A percentile compares a stretch with the other conserved stretches of the same genome.
phyloP scores from a whole-genome alignment of 805 yeast genomes.

The Teunomyces aglyptinius region DNA sequence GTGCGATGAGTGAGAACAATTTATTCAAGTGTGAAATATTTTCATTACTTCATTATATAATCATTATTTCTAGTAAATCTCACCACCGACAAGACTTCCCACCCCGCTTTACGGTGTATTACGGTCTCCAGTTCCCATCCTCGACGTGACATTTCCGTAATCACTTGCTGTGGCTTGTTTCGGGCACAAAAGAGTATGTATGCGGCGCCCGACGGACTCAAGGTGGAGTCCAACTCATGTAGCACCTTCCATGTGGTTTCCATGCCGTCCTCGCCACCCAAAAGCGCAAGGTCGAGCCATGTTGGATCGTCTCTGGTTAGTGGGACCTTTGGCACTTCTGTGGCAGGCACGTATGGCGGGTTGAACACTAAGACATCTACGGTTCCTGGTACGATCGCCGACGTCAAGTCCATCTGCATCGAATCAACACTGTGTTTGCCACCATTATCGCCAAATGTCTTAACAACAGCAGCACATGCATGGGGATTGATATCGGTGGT shows the following conservation, averaged over 20 bases:
- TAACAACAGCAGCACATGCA: conserved; percentile 53
- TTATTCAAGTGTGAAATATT: background rate
- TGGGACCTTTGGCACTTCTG: conserved; percentile 64
- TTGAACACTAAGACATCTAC: conserved; percentile 83
- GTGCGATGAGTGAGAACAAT: background rate
- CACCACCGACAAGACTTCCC: conserved; percentile 87
- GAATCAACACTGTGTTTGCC: conserved; percentile 18
- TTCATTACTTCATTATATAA: background rate
- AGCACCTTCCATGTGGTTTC: conserved; percentile 69
- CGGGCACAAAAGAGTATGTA: conserved; percentile 90
- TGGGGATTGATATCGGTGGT: conserved; percentile 81
- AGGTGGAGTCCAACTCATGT: conserved; percentile 46
- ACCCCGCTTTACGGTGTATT: conserved; percentile 80
- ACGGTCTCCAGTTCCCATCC: conserved; percentile 59
- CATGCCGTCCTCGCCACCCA: conserved; percentile 94
- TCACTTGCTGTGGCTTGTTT: conserved; percentile 71
- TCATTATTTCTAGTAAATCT: conserved; percentile 41
- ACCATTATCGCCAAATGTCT: conserved; percentile 22
- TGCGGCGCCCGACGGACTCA: conserved; percentile 70
- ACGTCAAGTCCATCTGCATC: conserved; percentile 57
- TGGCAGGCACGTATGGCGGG: conserved; percentile 97
- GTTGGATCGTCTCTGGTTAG: conserved; percentile 40
- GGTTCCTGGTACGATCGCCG: conserved; percentile 41
- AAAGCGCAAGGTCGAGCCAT: conserved; percentile 88
- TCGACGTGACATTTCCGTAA: conserved; percentile 39